Percentiles rank a stretch among this genome's conserved stretches.
Evolutionary conservation across 2,329 filamentous ascomycete genomes (phyloP).

Genomic region (Orbilia blumenaviensis): DNA sequence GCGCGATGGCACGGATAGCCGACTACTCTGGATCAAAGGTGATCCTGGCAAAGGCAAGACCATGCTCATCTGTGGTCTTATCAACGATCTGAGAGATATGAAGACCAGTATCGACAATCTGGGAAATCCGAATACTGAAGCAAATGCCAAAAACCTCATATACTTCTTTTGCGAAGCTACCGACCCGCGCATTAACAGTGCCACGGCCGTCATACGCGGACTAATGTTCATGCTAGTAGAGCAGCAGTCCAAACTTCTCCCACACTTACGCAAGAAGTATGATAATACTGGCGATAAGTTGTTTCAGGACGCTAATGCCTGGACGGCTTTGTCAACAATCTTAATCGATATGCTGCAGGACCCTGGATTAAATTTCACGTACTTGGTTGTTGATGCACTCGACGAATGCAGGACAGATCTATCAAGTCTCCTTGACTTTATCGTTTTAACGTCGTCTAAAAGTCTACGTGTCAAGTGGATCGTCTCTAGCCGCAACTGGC

Average conservation of each 20-base stretch:
- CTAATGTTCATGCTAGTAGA: conserved; percentile 56
- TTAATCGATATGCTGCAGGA: not conserved
- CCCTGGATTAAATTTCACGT: conserved; percentile 42
- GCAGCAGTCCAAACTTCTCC: conserved; percentile 58
- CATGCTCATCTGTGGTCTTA: conserved; percentile 62
- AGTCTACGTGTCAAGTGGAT: conserved; percentile 62
- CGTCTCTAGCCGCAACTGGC: conserved; percentile 63
- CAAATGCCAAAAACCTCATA: too few relatives aligned
- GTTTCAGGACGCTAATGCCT: conserved; percentile 62
- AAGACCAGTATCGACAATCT: too few relatives aligned
- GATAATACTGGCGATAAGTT: conserved; percentile 59
- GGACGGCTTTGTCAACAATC: conserved; percentile 59
- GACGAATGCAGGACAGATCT: conserved; percentile 62
- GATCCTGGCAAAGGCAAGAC: conserved; percentile 64
- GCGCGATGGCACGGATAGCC: conserved; percentile 41
- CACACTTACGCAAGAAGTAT: conserved; percentile 60
- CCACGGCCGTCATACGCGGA: conserved; percentile 59
- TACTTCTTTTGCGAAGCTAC: conserved; percentile 61
- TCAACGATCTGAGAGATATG: conserved; percentile 58
- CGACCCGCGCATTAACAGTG: conserved; percentile 57
- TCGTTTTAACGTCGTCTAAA: not conserved
- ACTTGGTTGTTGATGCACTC: conserved; percentile 64
- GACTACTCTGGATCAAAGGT: conserved; percentile 62
- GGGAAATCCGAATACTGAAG: too few relatives aligned
- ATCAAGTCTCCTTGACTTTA: conserved; percentile 30